Base-by-base conservation (phyloP, 1,284 basidiomycete genomes). In the Fomitopsis pinicola region DNA sequence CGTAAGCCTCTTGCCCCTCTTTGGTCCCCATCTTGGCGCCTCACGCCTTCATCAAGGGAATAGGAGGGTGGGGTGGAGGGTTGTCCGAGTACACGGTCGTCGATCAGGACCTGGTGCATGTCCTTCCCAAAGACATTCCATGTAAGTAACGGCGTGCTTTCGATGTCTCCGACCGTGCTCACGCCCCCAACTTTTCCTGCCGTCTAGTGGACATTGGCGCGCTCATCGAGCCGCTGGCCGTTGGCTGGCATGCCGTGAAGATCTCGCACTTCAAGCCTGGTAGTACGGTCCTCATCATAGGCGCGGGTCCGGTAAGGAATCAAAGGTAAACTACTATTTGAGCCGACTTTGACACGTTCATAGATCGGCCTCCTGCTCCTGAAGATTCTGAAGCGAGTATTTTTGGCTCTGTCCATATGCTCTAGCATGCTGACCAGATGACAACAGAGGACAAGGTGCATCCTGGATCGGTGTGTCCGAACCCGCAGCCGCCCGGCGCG, bases 171-270 rank as follows among this genome's bases (percentile, higher is more conserved):
- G 22, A 22, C 22, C 22, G 22, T 22, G 22, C 22, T 22, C 1
- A 22, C 22, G 22, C n/a, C 19, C 7, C 35, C 19, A 19, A n/a
- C n/a, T n/a, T n/a, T 38, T 33, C 28, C 55, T 15, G 15, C 14
- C 5, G 6, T 53, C 5, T 19, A 72, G 69, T 72, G 55, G 66
- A 75, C 10, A 52, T 71, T 2, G 72, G 69, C 17, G 72, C 72
- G 6, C 63, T 76, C 63, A 63, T 71, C 17, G 73, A 76, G 61
- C 75, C 75, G 0, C 62, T 76, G 2, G 67, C 74, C 0, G 73
- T 76, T 1, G 71, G 70, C 0, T 73, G 74, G 67, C 72, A 74
- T 44, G 73, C 72, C 1, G 68, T 75, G 35, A 70, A 72, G 58
- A 60, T 66, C 28, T 66, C 69, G 2, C 67, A 67, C 5, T 67